Conservation (phyloP, 495 filamentous ascomycete species). For the Aspergillus nidulans region DNA sequence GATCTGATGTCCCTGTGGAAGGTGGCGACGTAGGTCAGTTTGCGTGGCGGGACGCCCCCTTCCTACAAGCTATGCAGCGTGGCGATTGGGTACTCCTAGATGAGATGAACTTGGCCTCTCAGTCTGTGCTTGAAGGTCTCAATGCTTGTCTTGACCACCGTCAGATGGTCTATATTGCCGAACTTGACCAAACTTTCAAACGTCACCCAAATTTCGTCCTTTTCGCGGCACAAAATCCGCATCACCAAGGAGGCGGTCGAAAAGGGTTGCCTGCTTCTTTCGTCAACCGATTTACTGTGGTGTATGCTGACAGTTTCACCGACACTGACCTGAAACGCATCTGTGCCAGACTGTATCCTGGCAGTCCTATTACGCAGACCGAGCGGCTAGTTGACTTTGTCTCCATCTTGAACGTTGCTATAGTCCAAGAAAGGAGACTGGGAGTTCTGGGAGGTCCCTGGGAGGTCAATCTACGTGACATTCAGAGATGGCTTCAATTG, state of each 20-base stretch:
- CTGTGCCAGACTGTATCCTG: slow-evolving; percentile 69
- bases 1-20: slow-evolving; percentile 92
- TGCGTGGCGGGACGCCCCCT: slow-evolving; percentile 91
- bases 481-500: slow-evolving; percentile 80
- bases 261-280: slow-evolving; percentile 96
- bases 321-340: slow-evolving; percentile 77
- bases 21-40: slow-evolving; percentile 84
- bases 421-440: slow-evolving; percentile 60
- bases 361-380: slow-evolving; percentile 50
- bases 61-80: slow-evolving; percentile 90
- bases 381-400: slow-evolving; percentile 72
- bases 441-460: slow-evolving; percentile 84
- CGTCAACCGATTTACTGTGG: slow-evolving; percentile 96
- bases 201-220: slow-evolving; percentile 84
- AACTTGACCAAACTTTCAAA: slow-evolving; percentile 88
- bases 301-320: slow-evolving; percentile 86
- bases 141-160: slow-evolving; percentile 98
- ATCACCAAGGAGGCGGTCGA: slow-evolving; percentile 91
- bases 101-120: slow-evolving; percentile 98
- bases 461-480: slow-evolving; percentile 97
- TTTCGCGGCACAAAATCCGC: slow-evolving; percentile 96
- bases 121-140: slow-evolving; percentile 92
- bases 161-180: slow-evolving; percentile 91
- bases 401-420: slow-evolving; percentile 65
- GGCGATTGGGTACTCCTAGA: slow-evolving; percentile 96